phyloP scores from a whole-genome alignment of 2,329 filamentous ascomycete genomes.

The Akanthomyces lecanii region DNA sequence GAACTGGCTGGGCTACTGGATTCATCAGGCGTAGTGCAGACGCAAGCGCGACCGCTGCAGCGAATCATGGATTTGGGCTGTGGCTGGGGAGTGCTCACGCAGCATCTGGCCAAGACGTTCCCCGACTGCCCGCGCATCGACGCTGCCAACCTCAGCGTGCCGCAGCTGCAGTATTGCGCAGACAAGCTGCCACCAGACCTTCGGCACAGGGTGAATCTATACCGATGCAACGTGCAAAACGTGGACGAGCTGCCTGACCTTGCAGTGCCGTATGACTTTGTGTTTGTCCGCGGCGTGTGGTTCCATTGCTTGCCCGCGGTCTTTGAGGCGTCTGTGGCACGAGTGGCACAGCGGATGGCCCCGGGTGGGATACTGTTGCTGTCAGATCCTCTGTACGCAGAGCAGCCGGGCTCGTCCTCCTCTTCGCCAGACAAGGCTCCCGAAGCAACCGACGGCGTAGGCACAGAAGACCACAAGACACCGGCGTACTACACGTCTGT shows the following conservation, averaged over 20 bases:
- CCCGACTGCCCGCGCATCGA: slow-evolving; percentile 15
- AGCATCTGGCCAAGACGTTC: slow-evolving; percentile 8
- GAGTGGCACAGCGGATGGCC: slow-evolving; percentile 7
- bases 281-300: no score
- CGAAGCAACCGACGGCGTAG: not conserved
- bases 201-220: no score
- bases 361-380: slow-evolving; percentile 5
- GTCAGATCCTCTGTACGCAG: slow-evolving; percentile 12
- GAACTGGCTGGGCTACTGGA: slow-evolving; percentile 8
- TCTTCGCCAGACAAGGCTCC: no score
- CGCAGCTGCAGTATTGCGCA: no score
- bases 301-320: not conserved
- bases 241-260: no score
- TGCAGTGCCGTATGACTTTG: no score
- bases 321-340: slow-evolving; percentile 15
- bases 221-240: no score
- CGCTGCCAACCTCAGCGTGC: slow-evolving; percentile 12
- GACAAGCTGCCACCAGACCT: no score
- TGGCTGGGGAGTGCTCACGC: slow-evolving; percentile 14
- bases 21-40: no score
- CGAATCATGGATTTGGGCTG: slow-evolving; percentile 14
- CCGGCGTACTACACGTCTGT: slow-evolving; percentile 7
- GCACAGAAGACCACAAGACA: slow-evolving; percentile 3
- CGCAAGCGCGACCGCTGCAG: not conserved
- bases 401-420: not conserved